These are phyloP conservation scores for Backusella liffmaniae DNA, from an alignment of 192 early-diverging fungal species.

Conservation along the genomic window DNA sequence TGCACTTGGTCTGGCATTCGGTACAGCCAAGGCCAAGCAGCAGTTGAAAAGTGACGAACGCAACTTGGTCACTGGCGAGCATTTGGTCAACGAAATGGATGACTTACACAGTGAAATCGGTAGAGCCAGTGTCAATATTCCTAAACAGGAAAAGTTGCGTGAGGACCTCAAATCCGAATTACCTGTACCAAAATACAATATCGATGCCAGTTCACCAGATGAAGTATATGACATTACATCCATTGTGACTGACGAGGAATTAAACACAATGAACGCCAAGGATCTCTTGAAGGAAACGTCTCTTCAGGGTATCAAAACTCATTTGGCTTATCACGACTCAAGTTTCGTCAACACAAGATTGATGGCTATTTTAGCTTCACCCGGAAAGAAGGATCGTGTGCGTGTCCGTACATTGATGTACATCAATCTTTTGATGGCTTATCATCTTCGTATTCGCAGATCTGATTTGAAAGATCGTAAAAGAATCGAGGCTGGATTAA, in stretches of 20 bases:
- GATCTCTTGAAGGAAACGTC: constrained; percentile 49
- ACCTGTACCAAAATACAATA: constrained; percentile 78
- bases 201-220: constrained; percentile 58
- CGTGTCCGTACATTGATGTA: constrained; percentile 66
- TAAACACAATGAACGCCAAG: constrained; percentile 64
- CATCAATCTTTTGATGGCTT: constrained; percentile 75
- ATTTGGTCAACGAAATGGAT: constrained; percentile 59
- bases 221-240: constrained; percentile 83
- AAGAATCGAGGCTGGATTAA: constrained; percentile 48
- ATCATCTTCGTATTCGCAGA: constrained; percentile 41
- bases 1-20: constrained; percentile 87
- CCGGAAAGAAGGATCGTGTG: constrained; percentile 52
- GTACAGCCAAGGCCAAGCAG: constrained; percentile 86
- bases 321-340: constrained; percentile 44
- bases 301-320: constrained; percentile 28
- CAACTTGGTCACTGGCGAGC: constrained; percentile 80
- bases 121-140: constrained; percentile 59
- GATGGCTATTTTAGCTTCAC: constrained; percentile 29
- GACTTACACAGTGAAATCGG: constrained; percentile 72
- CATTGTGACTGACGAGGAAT: constrained; percentile 63
- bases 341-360: constrained; percentile 45
- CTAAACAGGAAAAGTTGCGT: constrained; percentile 54
- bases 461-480: constrained; percentile 45
- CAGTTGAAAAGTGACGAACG: constrained; percentile 79
- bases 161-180: constrained; percentile 51